Conservation (phyloP, 495 filamentous ascomycete genomes). For the Aspergillus steynii region DNA sequence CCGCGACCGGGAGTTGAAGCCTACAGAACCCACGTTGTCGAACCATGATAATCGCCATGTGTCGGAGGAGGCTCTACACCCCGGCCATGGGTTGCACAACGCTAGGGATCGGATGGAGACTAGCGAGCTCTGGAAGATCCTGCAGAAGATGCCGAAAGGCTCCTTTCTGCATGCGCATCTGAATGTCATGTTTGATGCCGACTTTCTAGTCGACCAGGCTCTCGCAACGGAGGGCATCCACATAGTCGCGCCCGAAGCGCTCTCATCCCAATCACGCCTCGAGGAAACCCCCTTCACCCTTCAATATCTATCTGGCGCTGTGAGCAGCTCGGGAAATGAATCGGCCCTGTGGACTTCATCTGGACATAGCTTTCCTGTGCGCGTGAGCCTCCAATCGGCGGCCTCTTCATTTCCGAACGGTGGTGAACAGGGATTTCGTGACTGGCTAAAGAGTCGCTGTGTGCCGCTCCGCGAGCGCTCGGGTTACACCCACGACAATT, state of each 20-base stretch:
- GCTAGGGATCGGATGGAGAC: conserved; percentile 74
- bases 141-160: conserved; percentile 87
- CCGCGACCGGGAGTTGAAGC: conserved; percentile 69
- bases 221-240: conserved; percentile 75
- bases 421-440: conserved; percentile 67
- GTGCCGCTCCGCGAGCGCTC: conserved; percentile 70
- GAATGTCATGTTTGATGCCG: conserved; percentile 85
- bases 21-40: conserved; percentile 59
- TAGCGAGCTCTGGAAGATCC: conserved; percentile 82
- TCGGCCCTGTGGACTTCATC: conserved; percentile 58
- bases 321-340: conserved; percentile 21
- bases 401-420: conserved; percentile 73
- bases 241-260: conserved; percentile 56
- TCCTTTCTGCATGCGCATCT: conserved; percentile 85
- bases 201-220: conserved; percentile 70
- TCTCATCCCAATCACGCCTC: conserved; percentile 48
- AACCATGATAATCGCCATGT: background rate
- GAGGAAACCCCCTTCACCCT: conserved; percentile 51
- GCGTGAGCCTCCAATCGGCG: conserved; percentile 60
- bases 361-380: conserved; percentile 55
- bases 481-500: conserved; percentile 62
- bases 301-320: conserved; percentile 41
- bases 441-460: conserved; percentile 75
- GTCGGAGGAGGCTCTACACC: background rate
- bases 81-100: conserved; percentile 41